phyloP scores from a whole-genome alignment of 2,329 filamentous ascomycete species.

The Arthroderma uncinatum region DNA sequence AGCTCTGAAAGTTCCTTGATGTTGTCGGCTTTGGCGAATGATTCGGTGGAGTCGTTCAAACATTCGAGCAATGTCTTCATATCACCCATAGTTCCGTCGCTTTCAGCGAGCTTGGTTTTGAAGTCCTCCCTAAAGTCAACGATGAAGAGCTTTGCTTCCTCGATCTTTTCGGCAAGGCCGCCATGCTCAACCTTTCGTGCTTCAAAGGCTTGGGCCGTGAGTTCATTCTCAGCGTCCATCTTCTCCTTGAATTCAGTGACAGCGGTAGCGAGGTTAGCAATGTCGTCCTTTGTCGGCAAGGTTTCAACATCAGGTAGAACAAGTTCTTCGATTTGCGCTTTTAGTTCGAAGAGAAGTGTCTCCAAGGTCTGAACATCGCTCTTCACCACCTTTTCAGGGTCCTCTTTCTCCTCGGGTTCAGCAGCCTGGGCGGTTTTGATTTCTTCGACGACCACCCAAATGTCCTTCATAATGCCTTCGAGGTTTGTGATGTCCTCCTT shows the following conservation, averaged over 20 bases:
- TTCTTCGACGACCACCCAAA: slow-evolving; percentile 66
- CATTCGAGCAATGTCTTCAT: slow-evolving; percentile 52
- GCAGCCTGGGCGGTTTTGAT: slow-evolving; percentile 39
- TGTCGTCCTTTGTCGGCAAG: slow-evolving; percentile 64
- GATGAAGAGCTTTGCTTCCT: slow-evolving; percentile 65
- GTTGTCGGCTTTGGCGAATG: slow-evolving; percentile 43
- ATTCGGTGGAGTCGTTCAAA: slow-evolving; percentile 49
- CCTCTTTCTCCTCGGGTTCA: slow-evolving; percentile 35
- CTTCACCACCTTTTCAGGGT: slow-evolving; percentile 60
- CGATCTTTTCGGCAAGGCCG: slow-evolving; percentile 64
- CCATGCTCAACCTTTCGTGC: slow-evolving; percentile 75
- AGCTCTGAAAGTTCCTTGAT: slow-evolving; percentile 61
- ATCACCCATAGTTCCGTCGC: slow-evolving; percentile 49
- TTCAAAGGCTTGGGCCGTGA: slow-evolving; percentile 68
- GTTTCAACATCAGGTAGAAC: slow-evolving; percentile 58
- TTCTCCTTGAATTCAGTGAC: slow-evolving; percentile 50
- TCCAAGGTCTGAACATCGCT: slow-evolving; percentile 72
- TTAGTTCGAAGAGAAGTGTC: slow-evolving; percentile 73
- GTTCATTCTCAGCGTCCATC: slow-evolving; percentile 54
- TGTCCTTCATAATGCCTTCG: slow-evolving; percentile 66
- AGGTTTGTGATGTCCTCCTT: slow-evolving; percentile 68
- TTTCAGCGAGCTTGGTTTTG: slow-evolving; percentile 64
- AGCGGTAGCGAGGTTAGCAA: slow-evolving; percentile 57
- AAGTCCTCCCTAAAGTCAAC: slow-evolving; percentile 68
- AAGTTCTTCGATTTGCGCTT: slow-evolving; percentile 63